Evolutionary conservation across 495 filamentous ascomycete species (phyloP).

Genomic region (Corynascus novoguineensis): DNA sequence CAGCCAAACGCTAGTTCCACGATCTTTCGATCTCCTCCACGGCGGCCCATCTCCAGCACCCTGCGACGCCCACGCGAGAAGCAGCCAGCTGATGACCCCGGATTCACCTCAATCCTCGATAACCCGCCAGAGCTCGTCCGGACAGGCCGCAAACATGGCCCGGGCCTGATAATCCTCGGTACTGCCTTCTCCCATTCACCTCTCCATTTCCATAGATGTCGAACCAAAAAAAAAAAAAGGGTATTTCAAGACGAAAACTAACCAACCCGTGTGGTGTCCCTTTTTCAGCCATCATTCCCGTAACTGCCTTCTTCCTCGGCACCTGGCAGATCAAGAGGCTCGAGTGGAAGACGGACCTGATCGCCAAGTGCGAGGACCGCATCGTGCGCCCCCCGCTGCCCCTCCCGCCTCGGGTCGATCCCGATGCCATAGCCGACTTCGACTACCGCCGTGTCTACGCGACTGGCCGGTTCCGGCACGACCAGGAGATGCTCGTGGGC

Average conservation of each 20-base stretch:
- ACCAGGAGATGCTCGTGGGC: constrained; percentile 92
- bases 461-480: constrained; percentile 71
- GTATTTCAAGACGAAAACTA: not conserved
- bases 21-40: constrained; percentile 1
- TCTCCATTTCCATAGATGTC: not conserved
- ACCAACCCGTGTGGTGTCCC: not conserved
- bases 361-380: constrained; percentile 85
- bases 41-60: constrained; percentile 32
- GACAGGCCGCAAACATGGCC: constrained; percentile 65
- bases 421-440: constrained; percentile 73
- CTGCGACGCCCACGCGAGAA: constrained; percentile 5
- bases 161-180: constrained; percentile 77
- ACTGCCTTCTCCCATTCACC: constrained; percentile 8
- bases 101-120: constrained; percentile 79
- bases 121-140: constrained; percentile 73
- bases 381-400: constrained; percentile 81
- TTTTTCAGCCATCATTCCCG: constrained; percentile 72
- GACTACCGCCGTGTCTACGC: constrained; percentile 83
- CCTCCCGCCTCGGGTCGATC: constrained; percentile 75
- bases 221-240: no score
- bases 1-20: not conserved
- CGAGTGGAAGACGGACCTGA: constrained; percentile 84
- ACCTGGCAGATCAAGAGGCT: constrained; percentile 96
- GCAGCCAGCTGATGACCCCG: constrained; percentile 58
- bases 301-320: constrained; percentile 84